A percentile compares a stretch with the other conserved stretches of the same genome.
Evolutionary conservation across 1,139 yeast species (phyloP).

Genomic region (Saccharomycopsis phalli): DNA sequence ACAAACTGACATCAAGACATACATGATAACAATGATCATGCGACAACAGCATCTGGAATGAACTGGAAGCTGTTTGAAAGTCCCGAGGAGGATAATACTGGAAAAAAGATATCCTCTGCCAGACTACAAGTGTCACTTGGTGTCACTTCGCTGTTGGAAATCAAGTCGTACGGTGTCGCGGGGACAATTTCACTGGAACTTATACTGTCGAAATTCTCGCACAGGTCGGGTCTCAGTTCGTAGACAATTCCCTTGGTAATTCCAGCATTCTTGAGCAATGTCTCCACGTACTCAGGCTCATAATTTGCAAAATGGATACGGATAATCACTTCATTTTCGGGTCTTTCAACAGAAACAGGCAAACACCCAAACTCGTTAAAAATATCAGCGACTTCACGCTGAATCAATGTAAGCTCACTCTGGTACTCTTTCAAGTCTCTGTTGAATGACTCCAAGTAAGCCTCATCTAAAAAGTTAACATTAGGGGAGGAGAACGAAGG

Average conservation of each 20-base stretch:
- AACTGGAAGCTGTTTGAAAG: not conserved
- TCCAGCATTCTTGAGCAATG: constrained; percentile 35
- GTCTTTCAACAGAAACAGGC: constrained; percentile 28
- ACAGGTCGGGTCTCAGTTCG: not conserved
- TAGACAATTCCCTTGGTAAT: constrained; percentile 36
- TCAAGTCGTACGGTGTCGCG: constrained; percentile 2
- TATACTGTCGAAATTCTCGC: too few relatives aligned
- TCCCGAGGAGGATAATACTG: constrained; percentile 10
- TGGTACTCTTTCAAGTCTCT: constrained; percentile 6
- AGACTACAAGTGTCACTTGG: not conserved
- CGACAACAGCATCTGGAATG: constrained; percentile 1
- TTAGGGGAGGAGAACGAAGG: constrained; percentile 13
- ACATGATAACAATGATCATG: too few relatives aligned
- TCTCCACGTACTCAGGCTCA: constrained; percentile 36
- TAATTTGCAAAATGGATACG: constrained; percentile 45
- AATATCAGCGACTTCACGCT: constrained; percentile 31
- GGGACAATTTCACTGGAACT: not conserved
- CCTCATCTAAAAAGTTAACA: constrained; percentile 37
- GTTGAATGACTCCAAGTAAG: constrained; percentile 32
- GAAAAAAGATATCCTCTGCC: constrained; percentile 8
- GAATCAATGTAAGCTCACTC: constrained; percentile 28
- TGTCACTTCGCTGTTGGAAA: constrained; percentile 3
- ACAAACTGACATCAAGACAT: too few relatives aligned
- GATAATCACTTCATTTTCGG: constrained; percentile 26
- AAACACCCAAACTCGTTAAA: constrained; percentile 34